These are phyloP conservation scores for Dendrocalamus latiflorus DNA, from an alignment of 202 grass and related monocot genomes.

Conservation along the genomic window DNA sequence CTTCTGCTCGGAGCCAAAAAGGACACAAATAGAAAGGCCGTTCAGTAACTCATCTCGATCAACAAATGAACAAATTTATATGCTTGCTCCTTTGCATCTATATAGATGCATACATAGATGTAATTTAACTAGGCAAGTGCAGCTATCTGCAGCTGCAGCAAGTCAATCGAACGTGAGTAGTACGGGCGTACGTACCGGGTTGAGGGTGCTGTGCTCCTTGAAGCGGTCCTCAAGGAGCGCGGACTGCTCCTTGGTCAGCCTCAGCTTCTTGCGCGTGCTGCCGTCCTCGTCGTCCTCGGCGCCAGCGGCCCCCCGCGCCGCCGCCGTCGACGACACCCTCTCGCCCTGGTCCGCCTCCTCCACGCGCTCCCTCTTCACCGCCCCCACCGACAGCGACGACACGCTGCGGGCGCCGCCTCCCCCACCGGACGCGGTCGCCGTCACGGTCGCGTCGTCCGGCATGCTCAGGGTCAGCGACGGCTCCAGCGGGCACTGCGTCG, in stretches of 20 bases:
- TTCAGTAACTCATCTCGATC: not conserved
- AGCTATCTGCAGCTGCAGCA: not conserved
- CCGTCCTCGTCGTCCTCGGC: slow-evolving; percentile 79
- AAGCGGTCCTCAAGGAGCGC: slow-evolving; percentile 80
- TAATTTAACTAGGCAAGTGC: slow-evolving; percentile 20
- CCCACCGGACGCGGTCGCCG: slow-evolving; percentile 24
- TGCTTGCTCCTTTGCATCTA: not conserved
- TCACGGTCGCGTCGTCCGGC: slow-evolving; percentile 35
- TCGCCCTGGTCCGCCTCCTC: slow-evolving; percentile 47
- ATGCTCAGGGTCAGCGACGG: slow-evolving; percentile 73
- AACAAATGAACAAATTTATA: not conserved
- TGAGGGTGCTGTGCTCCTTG: slow-evolving; percentile 93
- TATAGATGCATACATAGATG: not conserved
- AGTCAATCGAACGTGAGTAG: slow-evolving; percentile 15
- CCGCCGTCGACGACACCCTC: slow-evolving; percentile 53
- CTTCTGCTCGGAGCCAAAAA: slow-evolving; percentile 64
- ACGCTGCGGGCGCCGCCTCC: slow-evolving; percentile 43
- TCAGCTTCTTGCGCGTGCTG: slow-evolving; percentile 82
- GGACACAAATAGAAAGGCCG: not conserved
- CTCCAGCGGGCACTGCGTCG: slow-evolving; percentile 26
- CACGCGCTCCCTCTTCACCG: slow-evolving; percentile 66
- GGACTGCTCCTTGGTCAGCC: slow-evolving; percentile 92
- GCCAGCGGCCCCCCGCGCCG: not conserved
- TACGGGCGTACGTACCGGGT: slow-evolving; percentile 53
- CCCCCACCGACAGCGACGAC: slow-evolving; percentile 44